Evolutionary conservation across 495 filamentous ascomycete species (phyloP).

Genomic region (Friedmanniomyces endolithicus): DNA sequence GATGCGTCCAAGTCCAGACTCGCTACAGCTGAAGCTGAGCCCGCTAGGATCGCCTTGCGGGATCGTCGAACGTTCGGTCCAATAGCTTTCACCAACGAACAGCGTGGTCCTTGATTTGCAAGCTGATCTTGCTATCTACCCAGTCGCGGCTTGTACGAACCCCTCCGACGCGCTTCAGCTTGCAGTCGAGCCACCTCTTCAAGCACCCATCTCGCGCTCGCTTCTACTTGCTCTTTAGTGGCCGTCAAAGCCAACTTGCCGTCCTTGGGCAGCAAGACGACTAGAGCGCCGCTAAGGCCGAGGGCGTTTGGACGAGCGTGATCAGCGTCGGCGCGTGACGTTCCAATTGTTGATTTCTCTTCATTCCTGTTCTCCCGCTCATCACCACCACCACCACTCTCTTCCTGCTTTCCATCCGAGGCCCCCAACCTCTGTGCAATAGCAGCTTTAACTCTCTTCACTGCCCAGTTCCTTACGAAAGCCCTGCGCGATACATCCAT

Average conservation of each 20-base stretch:
- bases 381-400: background rate
- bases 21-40: too few species aligned
- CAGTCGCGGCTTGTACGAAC: too few species aligned
- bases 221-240: background rate
- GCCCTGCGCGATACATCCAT: slow-evolving; percentile 27
- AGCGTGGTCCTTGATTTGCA: too few species aligned
- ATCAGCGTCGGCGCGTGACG: background rate
- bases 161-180: too few species aligned
- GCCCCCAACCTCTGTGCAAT: slow-evolving; percentile 40
- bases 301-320: background rate
- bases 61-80: too few species aligned
- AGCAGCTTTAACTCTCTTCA: slow-evolving; percentile 40
- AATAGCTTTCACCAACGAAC: too few species aligned
- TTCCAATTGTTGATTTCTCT: background rate
- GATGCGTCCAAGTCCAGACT: too few species aligned
- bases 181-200: background rate
- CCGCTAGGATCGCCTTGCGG: too few species aligned
- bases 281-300: background rate
- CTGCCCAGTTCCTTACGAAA: slow-evolving; percentile 43
- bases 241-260: background rate
- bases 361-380: background rate
- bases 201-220: background rate
- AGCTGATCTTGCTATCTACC: slow-evolving; percentile 40
- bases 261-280: background rate
- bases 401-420: background rate